Percentiles rank a stretch among this genome's conserved stretches.
These are phyloP conservation scores for Tetracladium marchalianum DNA, from an alignment of 495 filamentous ascomycete species.

Conservation along the genomic window DNA sequence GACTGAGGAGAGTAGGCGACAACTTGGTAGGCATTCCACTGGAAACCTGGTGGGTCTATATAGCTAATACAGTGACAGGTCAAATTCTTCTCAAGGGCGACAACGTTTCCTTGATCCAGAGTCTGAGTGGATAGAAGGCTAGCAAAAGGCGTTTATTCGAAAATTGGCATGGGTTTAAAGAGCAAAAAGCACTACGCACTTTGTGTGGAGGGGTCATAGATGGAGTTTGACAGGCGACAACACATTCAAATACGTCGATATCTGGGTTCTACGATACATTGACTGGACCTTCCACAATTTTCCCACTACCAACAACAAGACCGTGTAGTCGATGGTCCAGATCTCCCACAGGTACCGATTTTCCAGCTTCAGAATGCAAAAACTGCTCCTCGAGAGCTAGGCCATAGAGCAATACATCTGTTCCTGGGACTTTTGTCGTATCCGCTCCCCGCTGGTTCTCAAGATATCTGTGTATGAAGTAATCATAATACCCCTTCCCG, in stretches of 20 bases:
- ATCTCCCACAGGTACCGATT: slow-evolving; percentile 48
- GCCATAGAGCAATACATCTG: slow-evolving; percentile 57
- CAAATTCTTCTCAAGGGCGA: slow-evolving; percentile 97
- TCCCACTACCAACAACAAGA: slow-evolving; percentile 21
- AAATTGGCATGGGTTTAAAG: slow-evolving; percentile 3
- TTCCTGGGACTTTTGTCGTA: slow-evolving; percentile 32
- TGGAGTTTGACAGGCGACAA: too few species aligned
- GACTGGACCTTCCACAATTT: slow-evolving; percentile 13
- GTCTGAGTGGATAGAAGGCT: slow-evolving; percentile 39
- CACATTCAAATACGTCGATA: too few species aligned
- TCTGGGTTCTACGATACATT: not conserved
- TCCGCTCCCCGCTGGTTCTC: slow-evolving; percentile 27
- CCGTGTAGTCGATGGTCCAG: slow-evolving; percentile 19
- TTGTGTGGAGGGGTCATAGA: not conserved
- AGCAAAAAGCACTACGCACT: slow-evolving; percentile 7
- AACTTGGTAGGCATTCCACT: slow-evolving; percentile 53
- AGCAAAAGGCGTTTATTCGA: slow-evolving; percentile 13
- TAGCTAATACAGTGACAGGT: slow-evolving; percentile 43
- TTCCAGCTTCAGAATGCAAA: slow-evolving; percentile 42
- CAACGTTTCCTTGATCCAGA: slow-evolving; percentile 92
- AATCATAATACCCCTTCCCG: slow-evolving; percentile 96
- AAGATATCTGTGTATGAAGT: slow-evolving; percentile 69
- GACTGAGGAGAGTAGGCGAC: slow-evolving; percentile 66
- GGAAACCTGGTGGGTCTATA: not conserved
- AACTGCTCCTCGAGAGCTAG: slow-evolving; percentile 84